Evolutionary conservation across 352 stramenopile genomes (phyloP).

Genomic region (Saprolegnia parasitica): DNA sequence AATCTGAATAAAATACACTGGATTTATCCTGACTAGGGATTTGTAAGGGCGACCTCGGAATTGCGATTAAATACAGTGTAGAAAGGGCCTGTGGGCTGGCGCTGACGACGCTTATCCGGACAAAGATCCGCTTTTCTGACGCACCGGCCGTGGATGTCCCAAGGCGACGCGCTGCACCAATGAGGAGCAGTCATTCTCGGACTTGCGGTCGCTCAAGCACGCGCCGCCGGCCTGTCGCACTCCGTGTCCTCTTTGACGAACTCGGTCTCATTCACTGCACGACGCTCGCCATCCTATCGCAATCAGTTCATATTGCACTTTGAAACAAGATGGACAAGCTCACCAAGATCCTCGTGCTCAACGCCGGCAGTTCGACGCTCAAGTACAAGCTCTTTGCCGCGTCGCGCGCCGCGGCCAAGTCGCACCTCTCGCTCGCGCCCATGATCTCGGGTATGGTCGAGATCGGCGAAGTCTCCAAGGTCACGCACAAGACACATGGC

Average conservation of each 20-base stretch:
- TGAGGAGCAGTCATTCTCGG: neutral
- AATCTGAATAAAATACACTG: slow-evolving; percentile 1
- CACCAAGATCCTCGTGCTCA: slow-evolving; percentile 37
- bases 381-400: slow-evolving; percentile 79
- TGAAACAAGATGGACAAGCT: slow-evolving; percentile 17
- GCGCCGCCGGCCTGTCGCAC: neutral
- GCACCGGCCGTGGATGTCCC: neutral
- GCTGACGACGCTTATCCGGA: too few relatives aligned
- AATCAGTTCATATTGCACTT: too few relatives aligned
- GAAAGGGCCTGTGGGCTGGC: too few relatives aligned
- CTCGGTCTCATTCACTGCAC: neutral
- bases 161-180: neutral
- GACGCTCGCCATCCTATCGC: neutral
- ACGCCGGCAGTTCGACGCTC: slow-evolving; percentile 74
- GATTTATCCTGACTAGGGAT: neutral
- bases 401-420: slow-evolving; percentile 30
- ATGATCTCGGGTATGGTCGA: slow-evolving; percentile 75
- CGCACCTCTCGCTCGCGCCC: slow-evolving; percentile 40
- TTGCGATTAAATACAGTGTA: neutral
- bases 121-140: slow-evolving; percentile 4
- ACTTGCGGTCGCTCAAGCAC: neutral
- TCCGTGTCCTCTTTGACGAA: neutral
- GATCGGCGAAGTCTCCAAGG: slow-evolving; percentile 57
- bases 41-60: neutral
- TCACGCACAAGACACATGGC: slow-evolving; percentile 59